Evolutionary conservation across 768 basidiomycete genomes (phyloP), one percentile per base, ranked within the genome.

Genomic region (Mrakia hoshinonis): DNA sequence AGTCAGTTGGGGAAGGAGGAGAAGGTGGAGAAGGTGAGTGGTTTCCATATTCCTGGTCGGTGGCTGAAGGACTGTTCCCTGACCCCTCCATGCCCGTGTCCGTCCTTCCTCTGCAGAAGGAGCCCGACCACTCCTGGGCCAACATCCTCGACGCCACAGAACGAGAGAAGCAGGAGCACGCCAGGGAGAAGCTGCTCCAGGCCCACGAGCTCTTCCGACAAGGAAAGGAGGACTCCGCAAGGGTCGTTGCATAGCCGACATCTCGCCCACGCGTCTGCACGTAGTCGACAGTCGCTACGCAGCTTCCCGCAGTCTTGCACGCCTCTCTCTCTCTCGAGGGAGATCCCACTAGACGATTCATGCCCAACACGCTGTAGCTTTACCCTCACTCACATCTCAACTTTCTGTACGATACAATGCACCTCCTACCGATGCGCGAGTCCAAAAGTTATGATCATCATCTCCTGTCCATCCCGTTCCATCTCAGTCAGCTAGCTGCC

Each of bases 61-160:
- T 24, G 20, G 62, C n/a, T 34, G 61, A 38, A 24, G 24, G 39
- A n/a, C 12, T 9, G 18, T 12, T 18, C 24, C 15, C 63, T 65
- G 39, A 65, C 7, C 29, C 63, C 26, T 24, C 29, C 39, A 46
- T 47, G 20, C 24, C 38, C n/a, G 11, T 29, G 7, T 9, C 39
- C 24, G 0, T 64, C 26, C n/a, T 6, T n/a, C 24, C 6, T 46
- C 39, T 31, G 24, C 62, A n/a, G n/a, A n/a, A n/a, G n/a, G n/a
- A 39, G 48, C 26, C 63, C 38, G 63, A 65, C 31, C 63, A 65
- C 63, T 36, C 63, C 24, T 65, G 63, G 63, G 12, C 22, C 43
- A n/a, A 65, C 39, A 65, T 65, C 48, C 63, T 65, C 46, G 63
- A 65, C 13, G 63, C 63, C 10, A 65, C 4, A 38, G 63, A 65